Evolutionary conservation across 2,329 filamentous ascomycete species (phyloP).

Genomic region (Aspergillus ibericus): DNA sequence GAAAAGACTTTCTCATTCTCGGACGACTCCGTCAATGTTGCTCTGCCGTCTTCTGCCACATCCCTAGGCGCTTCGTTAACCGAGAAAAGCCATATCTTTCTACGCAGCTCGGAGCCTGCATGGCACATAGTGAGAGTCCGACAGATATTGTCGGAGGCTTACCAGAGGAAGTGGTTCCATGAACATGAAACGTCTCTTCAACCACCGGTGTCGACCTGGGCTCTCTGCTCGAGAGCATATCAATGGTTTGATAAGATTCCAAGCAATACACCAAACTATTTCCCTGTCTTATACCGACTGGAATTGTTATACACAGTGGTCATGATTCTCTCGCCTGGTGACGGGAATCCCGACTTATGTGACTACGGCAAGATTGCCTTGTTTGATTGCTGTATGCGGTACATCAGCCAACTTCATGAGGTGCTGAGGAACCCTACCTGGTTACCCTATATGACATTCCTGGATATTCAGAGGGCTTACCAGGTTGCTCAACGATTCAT

Average conservation of each 20-base stretch:
- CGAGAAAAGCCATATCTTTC: slow-evolving; percentile 47
- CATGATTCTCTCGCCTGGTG: slow-evolving; percentile 80
- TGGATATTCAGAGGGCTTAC: slow-evolving; percentile 82
- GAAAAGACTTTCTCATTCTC: slow-evolving; percentile 90
- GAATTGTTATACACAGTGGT: slow-evolving; percentile 90
- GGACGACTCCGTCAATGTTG: slow-evolving; percentile 81
- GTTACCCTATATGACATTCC: slow-evolving; percentile 74
- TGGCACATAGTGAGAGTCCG: slow-evolving; percentile 78
- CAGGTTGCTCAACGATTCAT: slow-evolving; percentile 63
- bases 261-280: slow-evolving; percentile 60
- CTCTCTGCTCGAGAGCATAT: slow-evolving; percentile 61
- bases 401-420: slow-evolving; percentile 71
- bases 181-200: slow-evolving; percentile 68
- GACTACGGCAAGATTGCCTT: slow-evolving; percentile 77
- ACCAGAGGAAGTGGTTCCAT: slow-evolving; percentile 82
- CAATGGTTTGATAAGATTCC: slow-evolving; percentile 78
- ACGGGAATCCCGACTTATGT: slow-evolving; percentile 66
- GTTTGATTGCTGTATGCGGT: slow-evolving; percentile 83
- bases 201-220: slow-evolving; percentile 52
- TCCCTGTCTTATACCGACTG: slow-evolving; percentile 77
- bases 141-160: slow-evolving; percentile 84
- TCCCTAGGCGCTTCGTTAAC: slow-evolving; percentile 50
- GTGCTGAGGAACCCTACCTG: slow-evolving; percentile 62
- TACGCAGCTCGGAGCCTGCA: slow-evolving; percentile 65
- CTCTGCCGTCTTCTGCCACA: slow-evolving; percentile 60